Evolutionary conservation across 495 filamentous ascomycete genomes (phyloP).

Genomic region (Penicillium argentinense): DNA sequence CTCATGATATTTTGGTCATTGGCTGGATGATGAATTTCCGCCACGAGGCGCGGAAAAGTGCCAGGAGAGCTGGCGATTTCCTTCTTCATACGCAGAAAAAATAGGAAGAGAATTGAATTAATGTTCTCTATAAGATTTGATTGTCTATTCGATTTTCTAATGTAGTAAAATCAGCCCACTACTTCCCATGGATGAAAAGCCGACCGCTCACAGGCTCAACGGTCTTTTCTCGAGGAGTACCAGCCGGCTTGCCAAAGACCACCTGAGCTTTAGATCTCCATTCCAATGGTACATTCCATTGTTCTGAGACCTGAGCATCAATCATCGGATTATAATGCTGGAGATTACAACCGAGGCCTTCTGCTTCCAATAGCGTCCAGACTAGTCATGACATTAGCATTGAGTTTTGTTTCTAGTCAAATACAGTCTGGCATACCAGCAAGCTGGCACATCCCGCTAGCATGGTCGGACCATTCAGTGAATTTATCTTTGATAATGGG

Average conservation of each 20-base stretch:
- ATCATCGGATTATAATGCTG: slow-evolving; percentile 71
- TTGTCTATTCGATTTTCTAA: too few species aligned
- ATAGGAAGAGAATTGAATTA: neutral
- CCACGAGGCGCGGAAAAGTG: slow-evolving; percentile 25
- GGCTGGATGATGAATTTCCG: slow-evolving; percentile 32
- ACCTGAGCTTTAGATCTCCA: slow-evolving; percentile 64
- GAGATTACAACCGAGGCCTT: slow-evolving; percentile 70
- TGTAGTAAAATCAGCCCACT: too few species aligned
- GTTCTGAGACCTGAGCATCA: slow-evolving; percentile 52
- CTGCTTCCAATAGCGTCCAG: slow-evolving; percentile 67
- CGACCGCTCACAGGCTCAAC: slow-evolving; percentile 16
- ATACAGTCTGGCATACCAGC: slow-evolving; percentile 20
- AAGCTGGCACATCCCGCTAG: slow-evolving; percentile 66
- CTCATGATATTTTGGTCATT: slow-evolving; percentile 42
- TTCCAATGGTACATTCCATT: slow-evolving; percentile 57
- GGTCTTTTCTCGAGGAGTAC: slow-evolving; percentile 18
- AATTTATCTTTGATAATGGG: slow-evolving; percentile 14
- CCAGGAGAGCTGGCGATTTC: slow-evolving; percentile 35
- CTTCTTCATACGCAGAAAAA: neutral
- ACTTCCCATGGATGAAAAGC: slow-evolving; percentile 19
- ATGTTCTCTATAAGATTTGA: neutral
- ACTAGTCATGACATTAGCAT: slow-evolving; percentile 20
- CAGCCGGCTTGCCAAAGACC: slow-evolving; percentile 58
- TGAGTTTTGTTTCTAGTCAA: neutral
- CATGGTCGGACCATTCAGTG: slow-evolving; percentile 53